Evolutionary conservation across 306 rosid genomes (phyloP).

Genomic region (Astragalus membranaceus): DNA sequence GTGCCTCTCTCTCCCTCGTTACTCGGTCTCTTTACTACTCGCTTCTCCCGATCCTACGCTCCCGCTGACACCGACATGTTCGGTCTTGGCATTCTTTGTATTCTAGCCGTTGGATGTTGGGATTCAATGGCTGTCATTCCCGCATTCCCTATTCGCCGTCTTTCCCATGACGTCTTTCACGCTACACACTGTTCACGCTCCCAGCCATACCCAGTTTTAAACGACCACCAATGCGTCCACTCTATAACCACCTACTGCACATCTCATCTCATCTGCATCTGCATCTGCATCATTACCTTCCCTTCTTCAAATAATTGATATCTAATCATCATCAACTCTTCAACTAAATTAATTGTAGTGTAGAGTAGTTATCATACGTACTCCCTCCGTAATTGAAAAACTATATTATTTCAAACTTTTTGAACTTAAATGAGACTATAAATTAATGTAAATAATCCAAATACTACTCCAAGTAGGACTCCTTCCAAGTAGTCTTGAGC

Average conservation of each 20-base stretch:
- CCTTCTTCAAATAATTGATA: not conserved
- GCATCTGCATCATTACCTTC: not conserved
- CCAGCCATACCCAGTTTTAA: conserved; percentile 4
- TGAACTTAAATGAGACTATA: too few species aligned
- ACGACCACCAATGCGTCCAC: too few species aligned
- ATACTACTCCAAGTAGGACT: too few species aligned
- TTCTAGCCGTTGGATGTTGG: not conserved
- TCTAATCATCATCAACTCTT: not conserved
- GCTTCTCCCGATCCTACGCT: conserved; percentile 42
- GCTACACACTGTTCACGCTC: conserved; percentile 27
- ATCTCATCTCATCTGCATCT: too few species aligned
- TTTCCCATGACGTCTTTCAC: conserved; percentile 46
- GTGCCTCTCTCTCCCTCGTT: conserved; percentile 25
- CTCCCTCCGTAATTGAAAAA: too few species aligned
- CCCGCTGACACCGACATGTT: conserved; percentile 51
- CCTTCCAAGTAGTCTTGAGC: too few species aligned
- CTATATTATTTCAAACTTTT: too few species aligned
- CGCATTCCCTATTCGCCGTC: conserved; percentile 43
- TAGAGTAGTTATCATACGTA: too few species aligned
- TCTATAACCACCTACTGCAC: too few species aligned
- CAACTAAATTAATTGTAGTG: not conserved
- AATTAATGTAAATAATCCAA: too few species aligned
- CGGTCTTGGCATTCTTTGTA: not conserved
- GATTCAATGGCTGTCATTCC: conserved; percentile 7
- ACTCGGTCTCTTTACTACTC: conserved; percentile 24